phyloP scores from a whole-genome alignment of 805 yeast genomes.

The Saccharomyces kudriavzevii region DNA sequence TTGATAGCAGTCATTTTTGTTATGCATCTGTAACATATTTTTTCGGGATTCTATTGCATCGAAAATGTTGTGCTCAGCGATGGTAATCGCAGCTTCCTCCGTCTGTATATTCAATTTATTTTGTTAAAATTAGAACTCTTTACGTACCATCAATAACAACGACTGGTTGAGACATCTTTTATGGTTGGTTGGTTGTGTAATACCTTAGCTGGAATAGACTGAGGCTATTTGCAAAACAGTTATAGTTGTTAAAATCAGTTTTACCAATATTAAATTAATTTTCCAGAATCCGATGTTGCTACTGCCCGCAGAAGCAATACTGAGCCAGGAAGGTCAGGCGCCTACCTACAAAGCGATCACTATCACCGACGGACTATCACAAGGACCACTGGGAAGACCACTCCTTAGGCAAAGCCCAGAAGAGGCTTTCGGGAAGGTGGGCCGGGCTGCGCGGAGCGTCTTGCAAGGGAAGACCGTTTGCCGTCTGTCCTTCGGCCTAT shows the following conservation, averaged over 20 bases:
- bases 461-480: neutral
- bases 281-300: neutral
- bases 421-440: neutral
- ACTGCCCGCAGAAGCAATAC: neutral
- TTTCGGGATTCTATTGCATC: neutral
- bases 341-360: neutral
- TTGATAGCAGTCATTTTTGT: neutral
- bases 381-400: neutral
- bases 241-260: neutral
- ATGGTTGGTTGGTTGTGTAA: constrained; percentile 20
- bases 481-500: neutral
- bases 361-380: neutral
- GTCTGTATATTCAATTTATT: neutral
- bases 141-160: constrained; percentile 92
- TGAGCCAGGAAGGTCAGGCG: neutral
- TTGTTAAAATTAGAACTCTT: neutral
- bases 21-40: neutral
- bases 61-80: neutral
- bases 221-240: neutral
- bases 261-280: neutral
- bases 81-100: neutral
- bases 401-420: neutral
- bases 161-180: constrained; percentile 68
- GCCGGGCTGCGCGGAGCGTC: neutral
- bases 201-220: neutral